These are phyloP conservation scores for Podaxis pistillaris DNA, from an alignment of 768 basidiomycete species.

Conservation along the genomic window DNA sequence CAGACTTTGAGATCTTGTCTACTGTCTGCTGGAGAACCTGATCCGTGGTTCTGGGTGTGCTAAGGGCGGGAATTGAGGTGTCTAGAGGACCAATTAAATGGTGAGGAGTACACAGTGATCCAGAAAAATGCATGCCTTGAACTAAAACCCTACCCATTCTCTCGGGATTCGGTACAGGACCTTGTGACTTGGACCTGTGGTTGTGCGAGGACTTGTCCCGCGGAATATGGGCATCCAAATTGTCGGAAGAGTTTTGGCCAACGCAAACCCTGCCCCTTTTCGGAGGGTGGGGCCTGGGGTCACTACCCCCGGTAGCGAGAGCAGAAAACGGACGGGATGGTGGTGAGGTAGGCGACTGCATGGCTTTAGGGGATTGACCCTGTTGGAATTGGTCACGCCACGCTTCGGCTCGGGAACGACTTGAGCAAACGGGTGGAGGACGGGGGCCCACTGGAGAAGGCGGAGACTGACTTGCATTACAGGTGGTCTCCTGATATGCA, in stretches of 20 bases:
- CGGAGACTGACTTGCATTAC: slow-evolving; percentile 16
- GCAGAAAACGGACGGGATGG: slow-evolving; percentile 23
- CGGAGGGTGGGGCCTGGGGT: slow-evolving; percentile 31
- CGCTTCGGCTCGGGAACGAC: slow-evolving; percentile 20
- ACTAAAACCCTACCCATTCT: not conserved
- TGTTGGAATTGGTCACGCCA: slow-evolving; percentile 22
- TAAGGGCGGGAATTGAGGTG: slow-evolving; percentile 33
- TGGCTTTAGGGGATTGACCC: not conserved
- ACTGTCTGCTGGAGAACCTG: slow-evolving; percentile 40
- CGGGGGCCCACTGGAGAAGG: slow-evolving; percentile 16
- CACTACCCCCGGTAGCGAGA: slow-evolving; percentile 22
- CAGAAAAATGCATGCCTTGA: not conserved
- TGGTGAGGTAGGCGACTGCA: slow-evolving; percentile 15
- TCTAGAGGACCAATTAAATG: not conserved
- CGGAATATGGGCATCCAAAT: slow-evolving; percentile 25
- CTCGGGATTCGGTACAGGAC: slow-evolving; percentile 4
- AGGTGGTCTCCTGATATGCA: slow-evolving; percentile 12
- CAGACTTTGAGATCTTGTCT: slow-evolving; percentile 45
- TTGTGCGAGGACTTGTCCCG: slow-evolving; percentile 13
- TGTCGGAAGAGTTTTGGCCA: slow-evolving; percentile 20
- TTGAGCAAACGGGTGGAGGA: slow-evolving; percentile 20
- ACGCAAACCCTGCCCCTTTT: slow-evolving; percentile 30
- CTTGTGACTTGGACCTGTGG: slow-evolving; percentile 5
- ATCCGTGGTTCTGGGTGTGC: slow-evolving; percentile 40
- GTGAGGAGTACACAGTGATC: not conserved